Percentiles rank a stretch among this genome's conserved stretches.
phyloP scores from a whole-genome alignment of 345 rosid genomes.

The Salix exigua region DNA sequence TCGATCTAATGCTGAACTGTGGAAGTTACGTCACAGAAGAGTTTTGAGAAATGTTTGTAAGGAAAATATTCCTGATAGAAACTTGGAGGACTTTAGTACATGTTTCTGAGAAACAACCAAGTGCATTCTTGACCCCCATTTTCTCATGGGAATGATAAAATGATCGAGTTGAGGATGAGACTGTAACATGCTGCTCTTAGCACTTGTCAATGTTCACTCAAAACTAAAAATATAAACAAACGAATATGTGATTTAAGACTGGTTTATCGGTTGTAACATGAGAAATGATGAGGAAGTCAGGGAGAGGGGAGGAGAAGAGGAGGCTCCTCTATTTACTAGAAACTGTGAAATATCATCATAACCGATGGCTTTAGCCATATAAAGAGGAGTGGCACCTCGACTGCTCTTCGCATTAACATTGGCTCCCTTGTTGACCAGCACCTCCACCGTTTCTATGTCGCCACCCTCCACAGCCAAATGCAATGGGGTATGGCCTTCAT shows the following conservation, averaged over 20 bases:
- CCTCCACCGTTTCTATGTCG: slow-evolving; percentile 33
- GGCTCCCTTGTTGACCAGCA: slow-evolving; percentile 40
- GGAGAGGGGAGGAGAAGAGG: slow-evolving; percentile 2
- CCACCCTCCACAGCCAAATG: slow-evolving; percentile 57
- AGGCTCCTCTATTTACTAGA: slow-evolving; percentile 29
- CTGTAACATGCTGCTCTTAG: background rate
- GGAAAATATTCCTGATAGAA: background rate
- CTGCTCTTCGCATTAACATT: slow-evolving; percentile 32
- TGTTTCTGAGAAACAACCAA: slow-evolving; percentile 22
- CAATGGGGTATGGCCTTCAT: slow-evolving; percentile 46
- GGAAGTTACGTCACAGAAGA: too few species aligned
- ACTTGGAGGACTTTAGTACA: slow-evolving; percentile 2
- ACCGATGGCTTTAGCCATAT: slow-evolving; percentile 38
- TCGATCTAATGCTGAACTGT: too few species aligned
- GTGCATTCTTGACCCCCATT: slow-evolving; percentile 14
- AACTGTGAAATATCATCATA: slow-evolving; percentile 23
- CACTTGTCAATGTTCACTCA: background rate
- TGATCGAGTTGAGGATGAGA: slow-evolving; percentile 4
- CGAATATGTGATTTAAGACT: background rate
- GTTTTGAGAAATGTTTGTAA: too few species aligned
- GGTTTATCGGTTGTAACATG: background rate
- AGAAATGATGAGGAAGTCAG: background rate
- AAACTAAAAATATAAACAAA: too few species aligned
- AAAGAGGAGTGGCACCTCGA: slow-evolving; percentile 38
- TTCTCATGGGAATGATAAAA: slow-evolving; percentile 15